These are phyloP conservation scores for Tulasnella sp. DNA, from an alignment of 768 basidiomycete species.

Conservation along the genomic window DNA sequence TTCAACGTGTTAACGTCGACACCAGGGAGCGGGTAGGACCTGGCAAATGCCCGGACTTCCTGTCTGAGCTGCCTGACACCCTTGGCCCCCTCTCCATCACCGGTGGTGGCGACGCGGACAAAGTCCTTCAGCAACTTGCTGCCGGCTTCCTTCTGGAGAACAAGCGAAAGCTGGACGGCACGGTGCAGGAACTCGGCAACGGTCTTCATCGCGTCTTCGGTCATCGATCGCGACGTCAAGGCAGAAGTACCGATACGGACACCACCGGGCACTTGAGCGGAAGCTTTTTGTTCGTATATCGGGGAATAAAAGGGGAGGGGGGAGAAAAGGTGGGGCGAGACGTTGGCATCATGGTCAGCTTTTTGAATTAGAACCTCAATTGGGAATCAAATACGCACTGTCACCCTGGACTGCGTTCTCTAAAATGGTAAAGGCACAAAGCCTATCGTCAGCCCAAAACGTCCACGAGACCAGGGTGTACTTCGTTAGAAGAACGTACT, in stretches of 20 bases:
- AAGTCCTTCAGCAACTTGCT: conserved; percentile 96
- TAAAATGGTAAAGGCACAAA: conserved; percentile 35
- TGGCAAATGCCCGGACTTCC: conserved; percentile 80
- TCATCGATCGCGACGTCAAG: conserved; percentile 91
- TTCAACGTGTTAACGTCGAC: conserved; percentile 50
- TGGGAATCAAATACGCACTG: conserved; percentile 39
- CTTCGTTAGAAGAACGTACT: conserved; percentile 49
- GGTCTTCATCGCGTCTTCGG: conserved; percentile 75
- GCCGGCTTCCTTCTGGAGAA: conserved; percentile 92
- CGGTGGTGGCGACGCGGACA: conserved; percentile 68
- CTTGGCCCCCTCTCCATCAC: conserved; percentile 62
- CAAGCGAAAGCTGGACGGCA: conserved; percentile 82
- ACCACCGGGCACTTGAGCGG: conserved; percentile 93
- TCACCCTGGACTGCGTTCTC: conserved; percentile 98
- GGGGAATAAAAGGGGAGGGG: not conserved
- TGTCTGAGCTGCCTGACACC: conserved; percentile 68
- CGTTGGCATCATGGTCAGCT: conserved; percentile 1
- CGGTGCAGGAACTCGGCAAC: conserved; percentile 93
- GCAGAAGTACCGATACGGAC: conserved; percentile 95
- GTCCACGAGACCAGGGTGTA: conserved; percentile 1
- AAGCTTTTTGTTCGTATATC: conserved; percentile 41
- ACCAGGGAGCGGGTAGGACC: conserved; percentile 90
- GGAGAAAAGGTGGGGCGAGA: not conserved
- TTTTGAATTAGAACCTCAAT: not conserved
- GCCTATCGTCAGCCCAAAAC: conserved; percentile 19